A percentile compares a stretch with the other conserved stretches of the same genome.
Evolutionary conservation across 306 rosid species (phyloP).

Genomic region (Prunus kanzakura): DNA sequence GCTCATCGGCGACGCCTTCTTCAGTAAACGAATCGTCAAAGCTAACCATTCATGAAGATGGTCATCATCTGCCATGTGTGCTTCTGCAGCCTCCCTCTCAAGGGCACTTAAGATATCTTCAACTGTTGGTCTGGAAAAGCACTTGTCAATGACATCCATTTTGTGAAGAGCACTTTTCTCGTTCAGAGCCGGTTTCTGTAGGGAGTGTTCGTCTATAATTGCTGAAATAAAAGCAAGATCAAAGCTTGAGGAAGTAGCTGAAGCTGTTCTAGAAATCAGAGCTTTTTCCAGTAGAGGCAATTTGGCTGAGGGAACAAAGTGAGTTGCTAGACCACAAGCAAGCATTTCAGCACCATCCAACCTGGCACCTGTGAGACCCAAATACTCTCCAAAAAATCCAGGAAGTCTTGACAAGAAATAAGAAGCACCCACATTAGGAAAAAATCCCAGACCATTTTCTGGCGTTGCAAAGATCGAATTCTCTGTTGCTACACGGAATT

Average conservation of each 20-base stretch:
- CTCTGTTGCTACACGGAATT: constrained; percentile 66
- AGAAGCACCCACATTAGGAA: constrained; percentile 74
- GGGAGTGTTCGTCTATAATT: constrained; percentile 47
- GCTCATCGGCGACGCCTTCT: constrained; percentile 73
- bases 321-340: constrained; percentile 82
- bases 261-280: constrained; percentile 39
- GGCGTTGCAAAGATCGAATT: constrained; percentile 80
- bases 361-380: constrained; percentile 66
- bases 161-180: constrained; percentile 54
- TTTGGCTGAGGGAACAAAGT: constrained; percentile 50
- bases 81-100: constrained; percentile 38
- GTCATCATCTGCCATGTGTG: constrained; percentile 33
- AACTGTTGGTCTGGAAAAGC: constrained; percentile 64
- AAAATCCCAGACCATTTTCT: constrained; percentile 65
- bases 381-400: constrained; percentile 73
- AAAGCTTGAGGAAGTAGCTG: constrained; percentile 15
- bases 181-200: constrained; percentile 45
- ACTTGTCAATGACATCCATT: constrained; percentile 57
- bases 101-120: constrained; percentile 77
- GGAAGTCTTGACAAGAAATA: constrained; percentile 69
- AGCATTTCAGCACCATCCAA: constrained; percentile 82
- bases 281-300: constrained; percentile 62
- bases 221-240: constrained; percentile 49
- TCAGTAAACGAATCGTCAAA: constrained; percentile 51
- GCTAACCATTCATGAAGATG: constrained; percentile 39